Evolutionary conservation across 1,284 basidiomycete species (phyloP).

Genomic region (Amylostereum areolatum): DNA sequence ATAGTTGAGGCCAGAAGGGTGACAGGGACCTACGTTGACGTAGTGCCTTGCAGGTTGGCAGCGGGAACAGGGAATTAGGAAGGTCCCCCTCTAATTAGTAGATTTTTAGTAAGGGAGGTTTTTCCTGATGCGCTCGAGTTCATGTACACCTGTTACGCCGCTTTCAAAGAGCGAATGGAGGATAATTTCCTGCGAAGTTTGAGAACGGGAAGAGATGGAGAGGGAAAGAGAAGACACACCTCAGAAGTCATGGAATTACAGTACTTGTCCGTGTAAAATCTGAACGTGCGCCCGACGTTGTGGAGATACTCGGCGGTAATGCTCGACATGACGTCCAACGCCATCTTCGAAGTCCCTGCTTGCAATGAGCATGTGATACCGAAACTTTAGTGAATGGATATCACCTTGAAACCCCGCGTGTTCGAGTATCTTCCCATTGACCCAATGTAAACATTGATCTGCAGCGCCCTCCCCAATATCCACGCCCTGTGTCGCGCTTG

Average conservation of each 20-base stretch:
- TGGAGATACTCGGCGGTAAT: slow-evolving; percentile 78
- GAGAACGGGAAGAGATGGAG: slow-evolving; percentile 6
- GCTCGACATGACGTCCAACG: slow-evolving; percentile 78
- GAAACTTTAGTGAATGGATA: too few species aligned
- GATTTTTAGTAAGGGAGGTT: too few species aligned
- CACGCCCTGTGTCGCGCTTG: slow-evolving; percentile 14
- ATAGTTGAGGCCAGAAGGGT: too few species aligned
- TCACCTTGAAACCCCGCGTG: slow-evolving; percentile 88
- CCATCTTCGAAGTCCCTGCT: slow-evolving; percentile 57
- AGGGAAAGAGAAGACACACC: slow-evolving; percentile 35
- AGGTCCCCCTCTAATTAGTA: too few species aligned
- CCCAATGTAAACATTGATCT: slow-evolving; percentile 62
- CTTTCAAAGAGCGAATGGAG: slow-evolving; percentile 87
- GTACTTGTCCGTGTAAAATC: slow-evolving; percentile 79
- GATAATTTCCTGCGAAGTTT: slow-evolving; percentile 71
- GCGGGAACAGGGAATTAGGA: too few species aligned
- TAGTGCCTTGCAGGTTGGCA: too few species aligned
- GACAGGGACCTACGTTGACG: too few species aligned
- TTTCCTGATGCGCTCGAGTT: too few species aligned
- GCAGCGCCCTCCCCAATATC: slow-evolving; percentile 51
- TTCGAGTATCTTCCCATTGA: slow-evolving; percentile 69
- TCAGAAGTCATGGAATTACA: slow-evolving; percentile 74
- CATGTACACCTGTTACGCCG: slow-evolving; percentile 68
- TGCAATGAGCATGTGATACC: too few species aligned
- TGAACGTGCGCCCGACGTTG: slow-evolving; percentile 84